A percentile compares a stretch with the other conserved stretches of the same genome.
These are phyloP conservation scores for Ophiostoma piceae DNA, from an alignment of 2,329 filamentous ascomycete species.

Conservation along the genomic window DNA sequence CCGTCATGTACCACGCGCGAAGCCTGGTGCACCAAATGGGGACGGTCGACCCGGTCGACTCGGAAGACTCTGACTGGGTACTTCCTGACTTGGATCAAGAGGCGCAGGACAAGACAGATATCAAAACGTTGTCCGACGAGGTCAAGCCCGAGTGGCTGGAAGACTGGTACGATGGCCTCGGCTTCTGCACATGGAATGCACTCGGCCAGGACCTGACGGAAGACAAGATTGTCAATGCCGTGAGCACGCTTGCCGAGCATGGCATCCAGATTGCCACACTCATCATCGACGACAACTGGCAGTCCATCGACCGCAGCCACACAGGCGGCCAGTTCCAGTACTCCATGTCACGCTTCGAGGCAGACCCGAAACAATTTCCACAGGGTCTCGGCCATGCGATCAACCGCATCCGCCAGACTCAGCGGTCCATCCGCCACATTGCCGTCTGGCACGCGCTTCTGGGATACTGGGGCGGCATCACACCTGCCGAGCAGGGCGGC, in stretches of 20 bases:
- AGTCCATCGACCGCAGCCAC: constrained; percentile 56
- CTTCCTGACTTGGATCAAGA: neutral
- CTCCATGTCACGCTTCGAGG: constrained; percentile 80
- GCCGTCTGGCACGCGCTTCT: constrained; percentile 91
- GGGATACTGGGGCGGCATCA: constrained; percentile 85
- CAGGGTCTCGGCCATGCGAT: constrained; percentile 69
- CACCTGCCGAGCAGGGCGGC: constrained; percentile 53
- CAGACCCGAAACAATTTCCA: constrained; percentile 73
- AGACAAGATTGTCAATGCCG: constrained; percentile 68
- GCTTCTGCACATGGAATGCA: constrained; percentile 96
- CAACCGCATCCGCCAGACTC: constrained; percentile 59
- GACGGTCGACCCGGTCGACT: neutral
- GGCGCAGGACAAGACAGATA: neutral
- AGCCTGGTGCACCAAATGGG: constrained; percentile 49
- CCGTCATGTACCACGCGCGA: constrained; percentile 83
- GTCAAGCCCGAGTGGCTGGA: constrained; percentile 65
- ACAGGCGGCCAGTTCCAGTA: constrained; percentile 51
- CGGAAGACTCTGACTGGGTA: no score
- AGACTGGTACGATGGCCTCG: constrained; percentile 86
- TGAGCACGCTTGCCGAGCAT: constrained; percentile 64
- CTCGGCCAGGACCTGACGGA: constrained; percentile 79
- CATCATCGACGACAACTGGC: constrained; percentile 98
- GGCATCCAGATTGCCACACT: constrained; percentile 75
- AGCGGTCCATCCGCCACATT: constrained; percentile 72
- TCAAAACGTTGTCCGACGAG: constrained; percentile 34